These are phyloP conservation scores for Dimargaris xerosporica DNA, from an alignment of 192 early-diverging fungal genomes.

Conservation along the genomic window DNA sequence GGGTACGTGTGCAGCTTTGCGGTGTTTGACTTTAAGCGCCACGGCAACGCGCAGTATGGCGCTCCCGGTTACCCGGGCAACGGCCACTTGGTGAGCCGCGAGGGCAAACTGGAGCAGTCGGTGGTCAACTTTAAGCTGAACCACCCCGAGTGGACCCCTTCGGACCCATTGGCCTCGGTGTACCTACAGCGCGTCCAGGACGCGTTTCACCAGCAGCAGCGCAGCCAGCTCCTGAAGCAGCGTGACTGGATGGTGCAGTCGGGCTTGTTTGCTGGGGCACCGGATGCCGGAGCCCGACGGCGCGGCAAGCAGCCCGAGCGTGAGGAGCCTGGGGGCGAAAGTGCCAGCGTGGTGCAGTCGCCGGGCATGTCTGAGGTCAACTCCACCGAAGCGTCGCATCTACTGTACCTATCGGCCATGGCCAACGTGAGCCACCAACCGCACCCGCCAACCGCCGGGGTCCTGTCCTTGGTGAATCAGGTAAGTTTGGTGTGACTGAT, in stretches of 20 bases:
- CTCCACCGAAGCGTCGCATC: conserved; percentile 6
- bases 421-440: conserved; percentile 11
- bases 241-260: not conserved
- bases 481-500: not conserved
- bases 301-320: not conserved
- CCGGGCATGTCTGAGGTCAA: not conserved
- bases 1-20: conserved; percentile 98
- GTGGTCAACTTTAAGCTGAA: conserved; percentile 92
- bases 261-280: not conserved
- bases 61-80: conserved; percentile 42
- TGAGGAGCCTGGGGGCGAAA: not conserved
- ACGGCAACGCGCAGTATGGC: conserved; percentile 81
- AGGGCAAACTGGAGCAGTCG: conserved; percentile 97
- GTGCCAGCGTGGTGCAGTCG: not conserved
- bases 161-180: conserved; percentile 56
- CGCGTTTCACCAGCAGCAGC: conserved; percentile 17
- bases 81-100: conserved; percentile 53
- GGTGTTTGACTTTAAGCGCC: conserved; percentile 78
- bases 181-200: conserved; percentile 54
- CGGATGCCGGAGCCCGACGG: not conserved
- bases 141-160: conserved; percentile 88
- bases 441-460: not conserved
- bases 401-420: conserved; percentile 11
- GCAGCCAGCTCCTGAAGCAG: not conserved
- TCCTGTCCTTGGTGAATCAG: not conserved